Evolutionary conservation across 2,329 filamentous ascomycete species (phyloP), one percentile per base, ranked within the genome.

Genomic region (Monilinia polystroma): DNA sequence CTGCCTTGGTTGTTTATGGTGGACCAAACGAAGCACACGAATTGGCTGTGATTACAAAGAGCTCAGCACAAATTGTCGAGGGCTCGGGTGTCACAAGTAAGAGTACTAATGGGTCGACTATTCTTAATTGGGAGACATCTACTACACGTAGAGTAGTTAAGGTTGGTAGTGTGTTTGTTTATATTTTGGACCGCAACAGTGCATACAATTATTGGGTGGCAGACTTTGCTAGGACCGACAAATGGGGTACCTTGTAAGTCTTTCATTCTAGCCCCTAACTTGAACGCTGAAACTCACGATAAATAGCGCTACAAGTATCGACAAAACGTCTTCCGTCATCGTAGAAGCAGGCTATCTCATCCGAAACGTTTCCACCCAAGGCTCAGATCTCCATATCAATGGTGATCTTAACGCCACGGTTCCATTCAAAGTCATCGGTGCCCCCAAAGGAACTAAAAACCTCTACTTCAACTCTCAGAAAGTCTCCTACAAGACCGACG

Each of bases 341-440:
- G 77, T 88, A 62, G 84, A 87, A 68, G 87, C 84, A 0, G 85
- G 85, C 12, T 90, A 91, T 72, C 81, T 91, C 0, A 75, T 90
- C 47, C 84, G 89, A 8, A 85, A 83, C 0, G 87, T 87, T 0
- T 81, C 81, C 3, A 75, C 89, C 1, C 72, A 83, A 6, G 85
- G 82, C 2, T 79, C 78, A n/a, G 81, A 82, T 1, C 80, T 94
- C 5, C 80, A 84, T 16, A 76, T 94, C 3, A 84, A 84, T 4
- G 91, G 88, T 3, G 91, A 95, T 72, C 82, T 93, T 69, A 93
- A 94, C 71, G 77, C 81, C 0, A 92, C 90, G 0, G 87, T 87
- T 0, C 73, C 84, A 0, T 77, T 94, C 18, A 89, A 93, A 70
- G 80, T 94, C 29, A 84, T 92, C 43, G 87, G 89, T 4, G 87